Conservation (phyloP, 1,284 basidiomycete genomes). For the Coniferiporia sulphurascens region DNA sequence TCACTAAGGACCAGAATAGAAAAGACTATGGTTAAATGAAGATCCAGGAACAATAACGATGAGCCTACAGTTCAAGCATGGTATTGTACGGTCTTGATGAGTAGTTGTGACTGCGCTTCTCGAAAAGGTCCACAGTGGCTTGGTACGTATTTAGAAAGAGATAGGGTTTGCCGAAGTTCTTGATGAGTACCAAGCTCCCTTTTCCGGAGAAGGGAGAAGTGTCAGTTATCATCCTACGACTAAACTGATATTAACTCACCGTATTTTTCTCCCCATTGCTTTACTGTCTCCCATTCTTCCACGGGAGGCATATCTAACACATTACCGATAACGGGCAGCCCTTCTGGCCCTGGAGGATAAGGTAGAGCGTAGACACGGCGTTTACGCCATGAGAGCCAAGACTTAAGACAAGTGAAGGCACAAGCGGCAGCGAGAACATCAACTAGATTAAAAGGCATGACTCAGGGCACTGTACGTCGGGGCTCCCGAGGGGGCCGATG, state of each 20-base stretch:
- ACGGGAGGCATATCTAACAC: constrained; percentile 18
- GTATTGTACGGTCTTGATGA: constrained; percentile 21
- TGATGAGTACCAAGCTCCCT: constrained; percentile 23
- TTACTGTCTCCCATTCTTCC: constrained; percentile 16
- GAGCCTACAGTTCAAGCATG: constrained; percentile 12
- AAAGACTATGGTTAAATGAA: background rate
- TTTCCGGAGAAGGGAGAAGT: background rate
- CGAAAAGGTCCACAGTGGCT: constrained; percentile 22
- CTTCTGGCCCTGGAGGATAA: constrained; percentile 19
- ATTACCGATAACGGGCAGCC: constrained; percentile 20
- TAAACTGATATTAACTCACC: constrained; percentile 8
- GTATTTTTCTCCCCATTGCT: constrained; percentile 20
- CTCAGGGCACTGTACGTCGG: too few relatives aligned
- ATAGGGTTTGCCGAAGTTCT: constrained; percentile 20
- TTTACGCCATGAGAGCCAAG: background rate
- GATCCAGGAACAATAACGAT: background rate
- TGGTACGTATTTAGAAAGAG: constrained; percentile 24
- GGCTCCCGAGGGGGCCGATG: too few relatives aligned
- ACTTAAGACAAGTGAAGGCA: background rate
- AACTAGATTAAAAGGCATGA: background rate
- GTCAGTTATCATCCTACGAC: background rate
- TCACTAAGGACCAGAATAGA: background rate
- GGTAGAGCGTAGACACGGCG: background rate
- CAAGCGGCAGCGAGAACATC: background rate
- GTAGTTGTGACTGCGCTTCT: constrained; percentile 22